Conservation (phyloP, 202 grass and related monocot species). For the Panicum hallii region DNA sequence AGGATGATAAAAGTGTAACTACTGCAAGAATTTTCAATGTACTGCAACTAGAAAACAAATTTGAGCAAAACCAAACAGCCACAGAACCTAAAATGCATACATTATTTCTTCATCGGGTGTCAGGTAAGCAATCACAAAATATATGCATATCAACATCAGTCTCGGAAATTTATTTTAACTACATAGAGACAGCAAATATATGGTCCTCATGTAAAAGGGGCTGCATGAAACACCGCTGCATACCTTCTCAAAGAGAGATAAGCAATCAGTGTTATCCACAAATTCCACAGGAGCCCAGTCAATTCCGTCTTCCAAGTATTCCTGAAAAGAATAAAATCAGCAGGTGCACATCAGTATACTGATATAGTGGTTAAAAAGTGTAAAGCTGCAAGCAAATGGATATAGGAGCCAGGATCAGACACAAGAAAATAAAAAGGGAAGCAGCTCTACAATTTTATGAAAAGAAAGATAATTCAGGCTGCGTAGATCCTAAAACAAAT, state of each 20-base stretch:
- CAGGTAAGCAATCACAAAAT: constrained; percentile 35
- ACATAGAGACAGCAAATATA: background rate
- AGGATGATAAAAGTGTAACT: background rate
- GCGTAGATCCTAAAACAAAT: constrained; percentile 33
- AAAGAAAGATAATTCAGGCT: constrained; percentile 36
- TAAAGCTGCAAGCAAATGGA: constrained; percentile 30
- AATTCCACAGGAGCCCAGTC: constrained; percentile 94
- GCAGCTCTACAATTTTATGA: background rate
- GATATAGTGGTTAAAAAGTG: constrained; percentile 23
- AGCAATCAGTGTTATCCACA: constrained; percentile 89
- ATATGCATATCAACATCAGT: constrained; percentile 26
- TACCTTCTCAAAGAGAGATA: constrained; percentile 99
- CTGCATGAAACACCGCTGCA: constrained; percentile 24
- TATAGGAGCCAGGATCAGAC: constrained; percentile 23
- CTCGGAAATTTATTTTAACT: background rate
- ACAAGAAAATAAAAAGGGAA: constrained; percentile 20
- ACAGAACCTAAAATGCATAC: constrained; percentile 18
- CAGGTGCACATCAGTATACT: constrained; percentile 15
- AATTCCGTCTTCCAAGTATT: constrained; percentile 93
- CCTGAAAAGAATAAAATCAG: constrained; percentile 59
- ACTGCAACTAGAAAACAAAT: constrained; percentile 30
- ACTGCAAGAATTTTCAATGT: background rate
- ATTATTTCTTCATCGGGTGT: background rate
- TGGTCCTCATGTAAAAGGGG: constrained; percentile 6
- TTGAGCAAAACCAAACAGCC: background rate